Conservation (phyloP, 768 basidiomycete genomes). For the Mycena galericulata region DNA sequence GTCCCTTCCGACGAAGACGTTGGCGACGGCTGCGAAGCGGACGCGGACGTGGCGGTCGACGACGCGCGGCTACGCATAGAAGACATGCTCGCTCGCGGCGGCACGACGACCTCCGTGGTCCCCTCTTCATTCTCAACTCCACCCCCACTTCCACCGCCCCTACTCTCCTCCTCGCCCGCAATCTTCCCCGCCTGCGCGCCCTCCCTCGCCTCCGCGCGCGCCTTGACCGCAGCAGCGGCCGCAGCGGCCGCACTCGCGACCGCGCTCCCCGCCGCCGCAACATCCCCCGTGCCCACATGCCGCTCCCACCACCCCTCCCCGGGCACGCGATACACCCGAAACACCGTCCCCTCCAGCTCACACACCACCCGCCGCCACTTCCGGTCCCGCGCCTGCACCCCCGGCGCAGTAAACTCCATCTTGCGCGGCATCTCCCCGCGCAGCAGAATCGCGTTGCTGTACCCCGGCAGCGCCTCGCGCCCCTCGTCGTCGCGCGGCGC, state of each 20-base stretch:
- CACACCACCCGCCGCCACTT: conserved; percentile 93
- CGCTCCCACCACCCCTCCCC: conserved; percentile 80
- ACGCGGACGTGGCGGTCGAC: conserved; percentile 5
- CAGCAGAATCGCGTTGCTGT: conserved; percentile 86
- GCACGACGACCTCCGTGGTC: conserved; percentile 36
- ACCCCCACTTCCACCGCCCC: conserved; percentile 23
- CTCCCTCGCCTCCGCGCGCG: conserved; percentile 33
- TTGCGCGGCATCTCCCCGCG: conserved; percentile 88
- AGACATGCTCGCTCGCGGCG: conserved; percentile 27
- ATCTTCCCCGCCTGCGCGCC: conserved; percentile 42
- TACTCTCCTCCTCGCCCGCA: conserved; percentile 39
- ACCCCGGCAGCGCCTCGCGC: conserved; percentile 79
- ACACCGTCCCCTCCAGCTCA: conserved; percentile 92
- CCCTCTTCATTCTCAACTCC: conserved; percentile 28
- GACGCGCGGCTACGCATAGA: conserved; percentile 30
- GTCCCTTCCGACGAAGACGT: conserved; percentile 31
- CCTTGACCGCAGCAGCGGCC: conserved; percentile 38
- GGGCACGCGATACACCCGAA: conserved; percentile 77
- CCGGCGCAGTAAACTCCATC: conserved; percentile 90
- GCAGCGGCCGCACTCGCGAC: conserved; percentile 40
- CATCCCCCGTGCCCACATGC: conserved; percentile 79
- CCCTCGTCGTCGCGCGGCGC: conserved; percentile 86
- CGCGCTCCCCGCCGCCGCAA: conserved; percentile 44
- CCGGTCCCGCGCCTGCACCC: conserved; percentile 88
- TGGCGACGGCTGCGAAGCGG: conserved; percentile 7